A percentile compares a stretch with the other conserved stretches of the same genome.
Evolutionary conservation across 1,284 basidiomycete species (phyloP).

Genomic region (Sanghuangporus sanghuang): DNA sequence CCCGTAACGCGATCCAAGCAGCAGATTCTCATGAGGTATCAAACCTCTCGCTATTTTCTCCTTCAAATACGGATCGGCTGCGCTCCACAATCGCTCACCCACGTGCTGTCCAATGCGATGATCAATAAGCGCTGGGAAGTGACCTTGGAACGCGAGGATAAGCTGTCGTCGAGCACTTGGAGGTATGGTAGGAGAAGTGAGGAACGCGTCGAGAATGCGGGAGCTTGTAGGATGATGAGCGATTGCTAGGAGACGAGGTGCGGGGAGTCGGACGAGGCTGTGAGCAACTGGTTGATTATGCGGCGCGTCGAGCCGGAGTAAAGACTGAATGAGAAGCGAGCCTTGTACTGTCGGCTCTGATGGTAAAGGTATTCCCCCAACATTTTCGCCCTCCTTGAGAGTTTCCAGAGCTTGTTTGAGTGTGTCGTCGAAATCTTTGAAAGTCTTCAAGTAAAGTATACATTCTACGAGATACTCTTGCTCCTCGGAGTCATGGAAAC

Average conservation of each 20-base stretch:
- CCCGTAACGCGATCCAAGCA: slow-evolving; percentile 77
- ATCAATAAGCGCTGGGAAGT: slow-evolving; percentile 75
- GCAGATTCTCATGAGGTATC: slow-evolving; percentile 59
- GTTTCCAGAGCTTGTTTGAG: not conserved
- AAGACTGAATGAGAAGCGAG: slow-evolving; percentile 76
- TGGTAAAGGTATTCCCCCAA: not conserved
- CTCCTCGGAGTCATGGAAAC: slow-evolving; percentile 38
- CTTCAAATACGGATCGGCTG: slow-evolving; percentile 86
- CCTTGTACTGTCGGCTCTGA: slow-evolving; percentile 76
- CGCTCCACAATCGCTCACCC: slow-evolving; percentile 82
- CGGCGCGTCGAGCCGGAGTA: slow-evolving; percentile 63
- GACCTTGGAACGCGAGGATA: slow-evolving; percentile 68
- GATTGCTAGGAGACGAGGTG: slow-evolving; percentile 53
- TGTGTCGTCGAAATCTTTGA: slow-evolving; percentile 26
- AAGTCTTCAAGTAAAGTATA: slow-evolving; percentile 42
- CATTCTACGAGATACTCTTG: slow-evolving; percentile 40
- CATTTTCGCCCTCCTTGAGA: slow-evolving; percentile 32
- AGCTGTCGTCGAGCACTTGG: slow-evolving; percentile 67
- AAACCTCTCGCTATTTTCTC: slow-evolving; percentile 87
- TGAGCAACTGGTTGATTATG: slow-evolving; percentile 63
- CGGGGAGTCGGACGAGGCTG: slow-evolving; percentile 48
- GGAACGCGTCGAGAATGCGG: slow-evolving; percentile 73
- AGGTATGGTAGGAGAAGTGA: slow-evolving; percentile 66
- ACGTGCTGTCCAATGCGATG: slow-evolving; percentile 87
- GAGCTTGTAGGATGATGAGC: slow-evolving; percentile 74